These are phyloP conservation scores for Nasturtium officinale DNA, from an alignment of 345 rosid species.

Conservation along the genomic window DNA sequence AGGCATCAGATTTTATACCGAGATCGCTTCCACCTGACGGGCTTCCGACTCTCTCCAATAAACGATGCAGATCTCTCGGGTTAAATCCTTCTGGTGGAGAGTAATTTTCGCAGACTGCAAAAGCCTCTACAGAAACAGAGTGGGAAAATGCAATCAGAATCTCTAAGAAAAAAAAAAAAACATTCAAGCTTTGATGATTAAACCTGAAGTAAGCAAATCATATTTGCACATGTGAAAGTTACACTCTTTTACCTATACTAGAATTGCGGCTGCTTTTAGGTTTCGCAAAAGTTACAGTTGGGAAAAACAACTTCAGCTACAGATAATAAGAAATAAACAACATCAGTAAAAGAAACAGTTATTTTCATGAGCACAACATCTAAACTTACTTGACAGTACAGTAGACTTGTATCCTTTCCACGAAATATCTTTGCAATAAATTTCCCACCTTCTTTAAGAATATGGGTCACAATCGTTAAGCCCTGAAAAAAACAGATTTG, in stretches of 20 bases:
- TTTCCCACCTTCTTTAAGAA: slow-evolving; percentile 89
- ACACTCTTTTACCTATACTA: slow-evolving; percentile 72
- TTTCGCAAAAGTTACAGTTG: slow-evolving; percentile 90
- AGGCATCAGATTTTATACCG: slow-evolving; percentile 47
- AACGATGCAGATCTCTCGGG: slow-evolving; percentile 75
- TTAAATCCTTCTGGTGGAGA: slow-evolving; percentile 88
- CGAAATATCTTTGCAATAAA: slow-evolving; percentile 94
- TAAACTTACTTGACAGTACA: slow-evolving; percentile 79
- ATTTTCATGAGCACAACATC: slow-evolving; percentile 8
- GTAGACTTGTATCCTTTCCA: slow-evolving; percentile 98
- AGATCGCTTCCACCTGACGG: slow-evolving; percentile 88
- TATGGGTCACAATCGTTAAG: slow-evolving; percentile 81
- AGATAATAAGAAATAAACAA: slow-evolving; percentile 24
- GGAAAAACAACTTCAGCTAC: slow-evolving; percentile 92
- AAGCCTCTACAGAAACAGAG: slow-evolving; percentile 68
- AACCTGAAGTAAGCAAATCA: slow-evolving; percentile 35
- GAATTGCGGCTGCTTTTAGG: slow-evolving; percentile 99
- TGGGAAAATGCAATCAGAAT: slow-evolving; percentile 27
- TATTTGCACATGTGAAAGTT: slow-evolving; percentile 22
- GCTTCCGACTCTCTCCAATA: slow-evolving; percentile 86
- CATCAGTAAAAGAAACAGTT: slow-evolving; percentile 17
- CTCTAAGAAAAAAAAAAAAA: neutral
- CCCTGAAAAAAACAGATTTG: slow-evolving; percentile 52
- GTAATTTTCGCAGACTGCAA: slow-evolving; percentile 93
- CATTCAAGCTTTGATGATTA: slow-evolving; percentile 29